Percentiles rank a stretch among this genome's conserved stretches.
Evolutionary conservation across 2,329 filamentous ascomycete genomes (phyloP).

Genomic region (Trichoderma pleuroti): DNA sequence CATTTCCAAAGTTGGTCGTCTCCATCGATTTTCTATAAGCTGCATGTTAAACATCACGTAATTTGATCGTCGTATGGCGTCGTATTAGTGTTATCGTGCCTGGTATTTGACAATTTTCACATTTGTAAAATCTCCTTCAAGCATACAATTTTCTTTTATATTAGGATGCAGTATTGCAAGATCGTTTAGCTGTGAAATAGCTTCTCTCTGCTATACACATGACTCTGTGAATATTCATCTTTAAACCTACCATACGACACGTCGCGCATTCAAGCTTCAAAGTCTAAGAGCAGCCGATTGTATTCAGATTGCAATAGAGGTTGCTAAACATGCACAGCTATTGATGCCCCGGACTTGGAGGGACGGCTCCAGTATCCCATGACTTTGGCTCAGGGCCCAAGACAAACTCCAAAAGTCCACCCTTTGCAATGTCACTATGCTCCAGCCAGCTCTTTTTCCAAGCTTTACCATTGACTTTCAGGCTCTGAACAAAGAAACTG

Average conservation of each 20-base stretch:
- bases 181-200: background rate
- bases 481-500: slow-evolving; percentile 49
- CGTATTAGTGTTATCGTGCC: background rate
- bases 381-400: slow-evolving; percentile 33
- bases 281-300: no score
- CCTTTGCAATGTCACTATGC: slow-evolving; percentile 46
- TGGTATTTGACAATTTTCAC: background rate
- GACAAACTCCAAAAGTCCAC: slow-evolving; percentile 44
- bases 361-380: slow-evolving; percentile 47
- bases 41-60: background rate
- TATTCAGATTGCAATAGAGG: background rate
- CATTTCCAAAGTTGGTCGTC: background rate
- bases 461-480: slow-evolving; percentile 49
- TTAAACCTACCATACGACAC: background rate
- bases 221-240: background rate
- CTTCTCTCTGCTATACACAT: background rate
- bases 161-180: no score
- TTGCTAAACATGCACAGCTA: background rate
- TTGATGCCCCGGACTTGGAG: slow-evolving; percentile 43
- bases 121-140: background rate
- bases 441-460: slow-evolving; percentile 56
- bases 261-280: background rate
- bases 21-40: background rate
- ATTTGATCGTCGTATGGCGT: background rate
- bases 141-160: background rate